Evolutionary conservation across 2,329 filamentous ascomycete genomes (phyloP).

Genomic region (Cladosporium sp.): DNA sequence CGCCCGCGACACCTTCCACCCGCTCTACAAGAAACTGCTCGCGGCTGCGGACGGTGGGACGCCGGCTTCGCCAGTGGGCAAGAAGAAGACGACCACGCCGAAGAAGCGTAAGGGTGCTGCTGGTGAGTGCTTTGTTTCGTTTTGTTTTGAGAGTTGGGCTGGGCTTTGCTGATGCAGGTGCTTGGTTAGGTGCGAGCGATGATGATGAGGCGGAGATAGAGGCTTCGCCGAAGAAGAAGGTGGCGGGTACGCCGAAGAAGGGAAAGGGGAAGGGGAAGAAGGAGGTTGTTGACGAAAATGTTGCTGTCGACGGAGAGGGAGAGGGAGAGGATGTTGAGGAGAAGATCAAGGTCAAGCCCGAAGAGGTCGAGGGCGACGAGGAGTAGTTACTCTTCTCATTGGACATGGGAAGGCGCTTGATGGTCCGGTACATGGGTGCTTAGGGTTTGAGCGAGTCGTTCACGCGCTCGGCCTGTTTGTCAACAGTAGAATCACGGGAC

Average conservation of each 20-base stretch:
- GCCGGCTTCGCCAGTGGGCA: neutral
- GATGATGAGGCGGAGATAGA: neutral
- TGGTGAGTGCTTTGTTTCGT: no score
- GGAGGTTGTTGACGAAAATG: neutral
- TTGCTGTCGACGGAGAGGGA: neutral
- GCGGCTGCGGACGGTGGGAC: neutral
- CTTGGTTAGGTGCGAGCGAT: no score
- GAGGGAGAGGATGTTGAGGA: neutral
- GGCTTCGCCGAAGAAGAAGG: neutral
- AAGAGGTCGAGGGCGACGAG: neutral
- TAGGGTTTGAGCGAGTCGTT: neutral
- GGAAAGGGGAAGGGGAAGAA: neutral
- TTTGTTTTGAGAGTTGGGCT: no score
- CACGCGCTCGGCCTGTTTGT: no score
- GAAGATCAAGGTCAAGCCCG: neutral
- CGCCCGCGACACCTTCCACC: slow-evolving; percentile 4
- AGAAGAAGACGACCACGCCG: neutral
- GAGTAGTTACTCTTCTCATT: neutral
- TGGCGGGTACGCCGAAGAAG: neutral
- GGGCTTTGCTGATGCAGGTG: no score
- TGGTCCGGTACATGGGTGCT: neutral
- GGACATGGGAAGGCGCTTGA: neutral
- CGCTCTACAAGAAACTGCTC: slow-evolving; percentile 4
- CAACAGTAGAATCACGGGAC: neutral
- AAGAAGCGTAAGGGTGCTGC: neutral